phyloP scores from a whole-genome alignment of 768 basidiomycete genomes.

The Boletus rubroflammeus region DNA sequence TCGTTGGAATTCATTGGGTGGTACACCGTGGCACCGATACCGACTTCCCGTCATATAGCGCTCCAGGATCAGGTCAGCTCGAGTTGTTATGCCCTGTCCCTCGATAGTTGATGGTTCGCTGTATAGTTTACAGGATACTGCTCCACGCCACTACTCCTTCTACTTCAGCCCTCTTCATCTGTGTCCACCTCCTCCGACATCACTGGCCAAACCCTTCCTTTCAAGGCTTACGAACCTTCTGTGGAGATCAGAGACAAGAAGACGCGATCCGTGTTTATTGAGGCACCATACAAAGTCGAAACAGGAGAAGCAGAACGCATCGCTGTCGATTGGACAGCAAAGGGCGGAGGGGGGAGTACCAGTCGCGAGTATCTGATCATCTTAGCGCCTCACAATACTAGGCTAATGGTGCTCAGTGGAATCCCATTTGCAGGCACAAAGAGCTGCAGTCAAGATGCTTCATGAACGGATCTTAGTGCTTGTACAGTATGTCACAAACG shows the following conservation, averaged over 20 bases:
- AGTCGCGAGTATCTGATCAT: constrained; percentile 52
- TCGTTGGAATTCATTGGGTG: constrained; percentile 97
- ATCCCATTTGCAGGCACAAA: constrained; percentile 84
- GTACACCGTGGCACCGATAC: constrained; percentile 85
- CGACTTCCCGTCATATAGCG: constrained; percentile 69
- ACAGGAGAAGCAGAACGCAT: constrained; percentile 99
- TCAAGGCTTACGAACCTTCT: constrained; percentile 91
- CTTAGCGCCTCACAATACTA: neutral
- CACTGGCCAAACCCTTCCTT: constrained; percentile 74
- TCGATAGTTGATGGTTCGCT: neutral
- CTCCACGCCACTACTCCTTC: constrained; percentile 84
- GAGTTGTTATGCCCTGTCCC: neutral
- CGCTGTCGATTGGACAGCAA: constrained; percentile 93
- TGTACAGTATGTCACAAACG: constrained; percentile 79
- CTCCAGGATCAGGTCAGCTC: constrained; percentile 77
- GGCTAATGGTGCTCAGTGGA: constrained; percentile 56
- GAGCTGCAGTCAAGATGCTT: constrained; percentile 95
- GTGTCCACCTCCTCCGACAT: constrained; percentile 45
- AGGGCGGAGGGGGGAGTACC: constrained; percentile 78
- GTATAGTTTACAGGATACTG: constrained; percentile 77
- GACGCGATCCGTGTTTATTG: constrained; percentile 76
- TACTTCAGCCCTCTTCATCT: constrained; percentile 57
- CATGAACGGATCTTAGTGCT: constrained; percentile 85
- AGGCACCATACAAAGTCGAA: constrained; percentile 85
- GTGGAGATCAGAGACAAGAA: constrained; percentile 79